Evolutionary conservation across 192 early-diverging fungal genomes (phyloP), one percentile per base, ranked within the genome.

Genomic region (Gaertneriomyces semiglobifer): DNA sequence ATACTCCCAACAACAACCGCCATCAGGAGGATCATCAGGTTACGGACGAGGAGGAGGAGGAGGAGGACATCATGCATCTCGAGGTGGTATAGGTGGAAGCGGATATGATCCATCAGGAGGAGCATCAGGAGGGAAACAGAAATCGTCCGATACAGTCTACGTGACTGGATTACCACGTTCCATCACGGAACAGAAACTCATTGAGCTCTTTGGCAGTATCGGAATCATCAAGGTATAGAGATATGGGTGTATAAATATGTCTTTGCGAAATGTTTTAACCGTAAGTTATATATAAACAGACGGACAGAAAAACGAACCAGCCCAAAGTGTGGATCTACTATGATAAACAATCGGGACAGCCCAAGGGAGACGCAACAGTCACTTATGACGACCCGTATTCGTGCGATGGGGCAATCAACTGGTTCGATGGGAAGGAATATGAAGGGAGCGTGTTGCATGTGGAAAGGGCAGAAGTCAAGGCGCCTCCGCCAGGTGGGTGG

Each of bases 351-450:
- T 82, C 86, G 0, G 80, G 82, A 10, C 40, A 69, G 43, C 85
- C 88, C 10, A 91, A 91, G 70, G 89, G 89, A 25, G 89, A 91
- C 82, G 88, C 88, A 7, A 91, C 88, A 14, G 71, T 91, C 11
- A 90, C 88, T 4, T 91, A 89, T 71, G 88, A 88, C 46, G 89
- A 91, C 73, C 87, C 89, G 4, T 79, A 75, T 12, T 78, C 89
- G 19, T 80, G 85, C 16, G 84, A 86, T 58, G 85, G 80, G 50
- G 89, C 89, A 6, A 90, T 90, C 45, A 75, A 86, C 14, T 90
- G 87, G 84, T 90, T 90, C 65, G 69, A 85, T 45, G 86, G 86
- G 18, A 81, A 83, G 61, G 69, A 76, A 9, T 84, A 79, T 72
- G 77, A 81, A 55, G 80, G 78, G 9, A 70, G 84, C 63, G 57